phyloP scores from a whole-genome alignment of 2,329 filamentous ascomycete species.

The Parastagonospora nodorum region DNA sequence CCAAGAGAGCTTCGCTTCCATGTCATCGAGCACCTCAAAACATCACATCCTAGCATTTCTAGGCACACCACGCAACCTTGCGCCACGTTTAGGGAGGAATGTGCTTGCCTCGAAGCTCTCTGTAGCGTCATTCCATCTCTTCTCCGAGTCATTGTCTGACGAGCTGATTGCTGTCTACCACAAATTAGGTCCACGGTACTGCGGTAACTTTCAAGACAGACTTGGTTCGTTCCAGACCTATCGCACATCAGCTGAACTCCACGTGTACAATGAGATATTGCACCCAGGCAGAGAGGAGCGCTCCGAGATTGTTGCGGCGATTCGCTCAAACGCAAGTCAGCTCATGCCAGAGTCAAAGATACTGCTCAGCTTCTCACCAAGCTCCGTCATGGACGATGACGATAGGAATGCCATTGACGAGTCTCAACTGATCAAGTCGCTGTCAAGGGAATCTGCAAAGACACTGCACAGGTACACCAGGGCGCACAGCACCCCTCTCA shows the following conservation, averaged over 20 bases:
- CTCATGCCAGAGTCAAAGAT: conserved; percentile 82
- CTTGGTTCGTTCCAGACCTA: conserved; percentile 97
- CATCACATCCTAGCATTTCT: conserved; percentile 88
- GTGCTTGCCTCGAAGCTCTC: conserved; percentile 83
- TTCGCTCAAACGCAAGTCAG: conserved; percentile 80
- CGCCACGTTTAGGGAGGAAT: conserved; percentile 73
- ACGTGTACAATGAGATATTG: conserved; percentile 87
- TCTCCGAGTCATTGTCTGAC: conserved; percentile 85
- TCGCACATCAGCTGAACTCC: conserved; percentile 85
- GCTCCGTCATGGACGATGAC: conserved; percentile 79
- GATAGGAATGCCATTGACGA: conserved; percentile 74
- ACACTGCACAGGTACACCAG: conserved; percentile 72
- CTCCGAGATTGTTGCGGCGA: conserved; percentile 89
- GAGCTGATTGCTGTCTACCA: conserved; percentile 90
- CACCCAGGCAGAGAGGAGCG: conserved; percentile 88
- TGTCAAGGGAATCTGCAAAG: conserved; percentile 73
- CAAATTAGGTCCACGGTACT: conserved; percentile 86
- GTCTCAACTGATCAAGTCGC: conserved; percentile 72
- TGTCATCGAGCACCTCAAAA: conserved; percentile 62
- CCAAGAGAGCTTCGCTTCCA: conserved; percentile 72
- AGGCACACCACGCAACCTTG: conserved; percentile 88
- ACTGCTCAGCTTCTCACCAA: conserved; percentile 80
- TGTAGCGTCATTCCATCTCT: conserved; percentile 84
- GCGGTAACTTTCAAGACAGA: conserved; percentile 96
- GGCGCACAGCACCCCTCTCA: conserved; percentile 76